These are phyloP conservation scores for Cercospora sp. DNA, from an alignment of 2,329 filamentous ascomycete genomes.

Conservation along the genomic window DNA sequence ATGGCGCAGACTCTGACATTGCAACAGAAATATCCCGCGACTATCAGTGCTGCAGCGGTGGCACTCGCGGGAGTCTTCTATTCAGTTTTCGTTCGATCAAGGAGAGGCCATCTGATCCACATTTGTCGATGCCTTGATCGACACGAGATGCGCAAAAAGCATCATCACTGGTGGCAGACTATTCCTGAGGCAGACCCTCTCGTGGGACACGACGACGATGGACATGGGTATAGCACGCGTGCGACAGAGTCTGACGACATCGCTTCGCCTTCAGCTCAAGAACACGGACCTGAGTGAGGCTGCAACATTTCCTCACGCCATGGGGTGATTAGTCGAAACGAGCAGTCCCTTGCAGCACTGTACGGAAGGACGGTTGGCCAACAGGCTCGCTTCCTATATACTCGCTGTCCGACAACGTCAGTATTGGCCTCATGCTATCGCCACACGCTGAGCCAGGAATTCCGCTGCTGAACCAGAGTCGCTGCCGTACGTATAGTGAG, in stretches of 20 bases:
- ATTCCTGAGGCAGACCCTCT: conserved; percentile 2
- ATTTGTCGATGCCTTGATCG: conserved; percentile 33
- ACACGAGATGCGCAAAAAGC: conserved; percentile 20
- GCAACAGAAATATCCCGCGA: conserved; percentile 47
- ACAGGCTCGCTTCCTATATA: too few relatives aligned
- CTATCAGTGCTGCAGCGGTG: conserved; percentile 59
- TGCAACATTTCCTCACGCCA: too few relatives aligned
- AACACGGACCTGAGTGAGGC: background rate
- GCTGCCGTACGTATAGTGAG: conserved; percentile 36
- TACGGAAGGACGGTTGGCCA: too few relatives aligned
- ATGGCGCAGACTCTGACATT: conserved; percentile 35
- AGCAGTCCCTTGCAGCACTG: too few relatives aligned
- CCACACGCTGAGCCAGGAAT: conserved; percentile 9
- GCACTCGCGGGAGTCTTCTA: conserved; percentile 53
- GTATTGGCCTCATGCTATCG: background rate
- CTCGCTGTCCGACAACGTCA: background rate
- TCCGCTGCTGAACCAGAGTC: conserved; percentile 4
- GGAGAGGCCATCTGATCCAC: conserved; percentile 63
- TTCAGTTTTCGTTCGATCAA: conserved; percentile 57
- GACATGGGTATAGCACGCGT: background rate
- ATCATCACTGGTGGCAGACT: conserved; percentile 18
- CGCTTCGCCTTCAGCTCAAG: background rate
- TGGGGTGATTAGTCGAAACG: too few relatives aligned
- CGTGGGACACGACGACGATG: background rate
- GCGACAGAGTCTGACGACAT: background rate